Evolutionary conservation across 805 yeast species (phyloP), one percentile per base, ranked within the genome.

Genomic region (Blastobotrys attinorum): DNA sequence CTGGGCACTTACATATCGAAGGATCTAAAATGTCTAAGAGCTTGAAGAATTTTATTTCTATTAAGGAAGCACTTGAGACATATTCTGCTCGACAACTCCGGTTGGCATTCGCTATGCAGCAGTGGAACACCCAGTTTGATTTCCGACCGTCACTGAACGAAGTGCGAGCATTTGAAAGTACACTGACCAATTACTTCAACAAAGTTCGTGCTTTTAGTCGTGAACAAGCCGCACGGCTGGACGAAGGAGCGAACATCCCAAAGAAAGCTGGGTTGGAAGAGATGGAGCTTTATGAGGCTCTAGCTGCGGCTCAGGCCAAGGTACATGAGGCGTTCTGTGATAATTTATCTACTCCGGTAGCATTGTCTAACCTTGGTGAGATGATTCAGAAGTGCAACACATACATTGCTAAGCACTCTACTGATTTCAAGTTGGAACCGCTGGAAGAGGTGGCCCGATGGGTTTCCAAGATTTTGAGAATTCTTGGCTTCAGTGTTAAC

Each of bases 1-100:
- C 95, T 34, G 99, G 99, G 33, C 99, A 92, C 65, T 73, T 92
- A 57, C 98, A 92, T 62, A 92, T 92, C 54, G 97, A 92, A 64
- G 99, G 99, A 17, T 97, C 88, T 66, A 92, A 92, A 60, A 92
- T 92, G 99, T 83, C 95, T 39, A 92, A 92, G 67, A 82, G 94
- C 36, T 72, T 92, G 59, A 92, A 92, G 64, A 92, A 92, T 66
- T 92, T 92, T 62, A 90, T 92, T 59, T 88, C 97, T 8, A 87
- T 92, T 54, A 84, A 83, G 50, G 95, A 90, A 60, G 97, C 97
- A 1, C 72, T 92, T 49, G 65, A 71, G 44, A 75, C 64, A 51
- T 86, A 77, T 57, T 63, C 83, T 2, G 64, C 92, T 0, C 77
- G 97, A 54, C 97, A 92, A 63, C 72, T 92, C 56, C 77, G 99